Evolutionary conservation across 2,329 filamentous ascomycete species (phyloP), one percentile per base, ranked within the genome.

Genomic region (Colletotrichum zoysiae): DNA sequence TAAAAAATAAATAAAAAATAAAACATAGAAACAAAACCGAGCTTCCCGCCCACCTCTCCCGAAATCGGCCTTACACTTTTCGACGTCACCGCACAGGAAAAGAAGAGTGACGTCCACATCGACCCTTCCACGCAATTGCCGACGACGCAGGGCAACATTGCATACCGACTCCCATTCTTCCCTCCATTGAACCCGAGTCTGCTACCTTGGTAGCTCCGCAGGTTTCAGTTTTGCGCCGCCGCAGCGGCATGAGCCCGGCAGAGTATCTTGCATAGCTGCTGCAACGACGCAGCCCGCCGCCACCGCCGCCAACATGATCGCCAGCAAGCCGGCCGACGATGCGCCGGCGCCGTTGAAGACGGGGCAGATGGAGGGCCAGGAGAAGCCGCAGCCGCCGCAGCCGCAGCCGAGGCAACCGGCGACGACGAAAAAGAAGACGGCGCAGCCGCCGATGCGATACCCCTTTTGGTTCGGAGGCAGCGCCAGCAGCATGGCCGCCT

Each of bases 381-480:
- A 71, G 51, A 73, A 63, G 55, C 60, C 46, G 58, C 67, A 48
- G 38, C 20, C 78, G 23, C 58, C 68, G 60, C 40, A 48, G 30
- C 23, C 78, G 23, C 58, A 71, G 60, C 40, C 57, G 62, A 70
- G 67, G 56, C 51, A 30, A 30, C 12, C 40, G 35, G 35, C 53
- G 42, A 50, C 44, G 65, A 42, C 65, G 16, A 65, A 73, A 42
- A 77, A 78, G 68, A 79, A 82, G 76, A 82, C 84, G 78, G 83
- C 84, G 74, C 78, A 79, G 74, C 79, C 76, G 42, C 75, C 83
- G 2, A 80, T 88, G 53, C 83, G 84, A 73, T 95, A 95, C 83
- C 93, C 93, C 12, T 95, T 95, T 83, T 98, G 95, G 96, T 98
- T 99, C 81, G 96, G 96, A 74, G 96, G 96, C 67, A 97, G 94